phyloP scores from a whole-genome alignment of 257 asterid species.

The Ophiorrhiza pumila region DNA sequence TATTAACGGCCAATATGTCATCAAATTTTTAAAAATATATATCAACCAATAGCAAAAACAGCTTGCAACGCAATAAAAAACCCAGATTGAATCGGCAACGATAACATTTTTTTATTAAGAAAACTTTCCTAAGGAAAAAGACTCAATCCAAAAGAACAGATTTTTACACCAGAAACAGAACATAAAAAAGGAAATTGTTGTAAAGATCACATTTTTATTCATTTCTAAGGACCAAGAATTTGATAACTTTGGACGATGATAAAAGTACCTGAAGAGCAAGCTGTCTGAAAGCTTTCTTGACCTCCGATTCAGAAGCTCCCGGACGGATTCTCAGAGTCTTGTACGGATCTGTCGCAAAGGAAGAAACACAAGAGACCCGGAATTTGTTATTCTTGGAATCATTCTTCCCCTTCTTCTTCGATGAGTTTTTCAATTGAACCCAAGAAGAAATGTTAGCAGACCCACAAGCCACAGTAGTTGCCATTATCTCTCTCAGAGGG shows the following conservation, averaged over 20 bases:
- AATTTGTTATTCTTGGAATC: slow-evolving; percentile 25
- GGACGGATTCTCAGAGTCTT: slow-evolving; percentile 63
- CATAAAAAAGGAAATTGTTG: neutral
- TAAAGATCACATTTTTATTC: slow-evolving; percentile 2
- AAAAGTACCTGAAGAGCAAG: slow-evolving; percentile 77
- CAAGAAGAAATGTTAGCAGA: slow-evolving; percentile 37
- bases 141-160: neutral
- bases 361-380: slow-evolving; percentile 51
- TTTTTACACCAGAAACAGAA: neutral
- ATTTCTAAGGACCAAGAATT: neutral
- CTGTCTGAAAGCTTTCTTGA: slow-evolving; percentile 74
- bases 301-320: slow-evolving; percentile 87
- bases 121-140: neutral
- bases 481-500: slow-evolving; percentile 33
- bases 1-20: no score
- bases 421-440: slow-evolving; percentile 32
- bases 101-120: neutral
- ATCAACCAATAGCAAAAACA: neutral
- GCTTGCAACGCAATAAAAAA: neutral
- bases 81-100: neutral
- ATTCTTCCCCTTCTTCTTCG: slow-evolving; percentile 22
- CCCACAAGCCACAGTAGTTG: slow-evolving; percentile 41
- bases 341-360: slow-evolving; percentile 61
- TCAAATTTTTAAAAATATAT: no score
- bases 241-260: neutral